These are phyloP conservation scores for Beauveria brongniartii DNA, from an alignment of 2,329 filamentous ascomycete genomes.

Conservation along the genomic window DNA sequence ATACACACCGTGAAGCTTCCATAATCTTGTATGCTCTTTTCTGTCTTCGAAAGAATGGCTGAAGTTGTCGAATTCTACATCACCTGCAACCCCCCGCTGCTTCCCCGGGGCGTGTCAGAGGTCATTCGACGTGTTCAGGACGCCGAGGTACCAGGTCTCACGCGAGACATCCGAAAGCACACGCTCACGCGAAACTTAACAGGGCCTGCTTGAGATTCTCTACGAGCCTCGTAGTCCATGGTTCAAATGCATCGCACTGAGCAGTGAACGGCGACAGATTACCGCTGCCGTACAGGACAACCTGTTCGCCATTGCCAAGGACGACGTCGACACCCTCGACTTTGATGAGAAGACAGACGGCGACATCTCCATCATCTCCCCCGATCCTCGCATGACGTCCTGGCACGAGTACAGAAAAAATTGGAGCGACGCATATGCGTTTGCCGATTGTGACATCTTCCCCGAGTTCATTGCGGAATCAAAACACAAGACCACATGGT, in stretches of 20 bases:
- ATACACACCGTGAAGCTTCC: background rate
- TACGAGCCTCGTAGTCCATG: constrained; percentile 1
- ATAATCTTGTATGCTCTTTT: too few relatives aligned
- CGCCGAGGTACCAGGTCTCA: background rate
- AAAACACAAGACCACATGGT: background rate
- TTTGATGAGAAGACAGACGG: background rate
- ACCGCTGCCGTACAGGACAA: background rate
- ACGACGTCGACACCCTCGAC: constrained; percentile 1
- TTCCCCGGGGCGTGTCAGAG: constrained; percentile 5
- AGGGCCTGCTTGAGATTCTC: constrained; percentile 7
- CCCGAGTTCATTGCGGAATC: background rate
- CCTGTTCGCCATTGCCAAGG: constrained; percentile 5
- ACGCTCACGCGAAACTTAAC: background rate
- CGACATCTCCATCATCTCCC: background rate
- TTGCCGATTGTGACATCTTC: background rate
- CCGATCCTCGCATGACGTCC: background rate
- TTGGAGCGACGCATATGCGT: background rate
- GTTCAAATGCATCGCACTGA: constrained; percentile 3
- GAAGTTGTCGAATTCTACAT: constrained; percentile 1
- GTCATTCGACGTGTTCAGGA: constrained; percentile 4
- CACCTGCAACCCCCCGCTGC: constrained; percentile 4
- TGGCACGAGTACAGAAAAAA: background rate
- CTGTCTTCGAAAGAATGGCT: background rate
- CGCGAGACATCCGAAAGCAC: background rate
- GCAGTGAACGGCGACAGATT: background rate